phyloP scores from a whole-genome alignment of 495 filamentous ascomycete genomes.

The Xylaria scruposa region DNA sequence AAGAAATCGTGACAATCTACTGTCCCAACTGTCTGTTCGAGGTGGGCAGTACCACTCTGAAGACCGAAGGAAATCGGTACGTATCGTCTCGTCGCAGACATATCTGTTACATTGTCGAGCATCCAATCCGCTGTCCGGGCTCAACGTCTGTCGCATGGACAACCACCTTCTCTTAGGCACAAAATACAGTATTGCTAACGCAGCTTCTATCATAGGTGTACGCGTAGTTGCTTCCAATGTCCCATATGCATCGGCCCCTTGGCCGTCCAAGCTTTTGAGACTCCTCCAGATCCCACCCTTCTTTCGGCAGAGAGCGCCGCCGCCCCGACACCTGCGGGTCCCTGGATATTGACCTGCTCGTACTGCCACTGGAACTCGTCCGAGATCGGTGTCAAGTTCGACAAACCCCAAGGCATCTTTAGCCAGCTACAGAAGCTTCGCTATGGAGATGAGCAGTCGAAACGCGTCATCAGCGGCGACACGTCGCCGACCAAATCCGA shows the following conservation, averaged over 20 bases:
- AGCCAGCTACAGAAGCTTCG: slow-evolving; percentile 72
- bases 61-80: slow-evolving; percentile 91
- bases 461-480: slow-evolving; percentile 40
- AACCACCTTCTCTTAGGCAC: not conserved
- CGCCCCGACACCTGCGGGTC: slow-evolving; percentile 51
- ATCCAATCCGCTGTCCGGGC: not conserved
- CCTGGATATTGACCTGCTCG: slow-evolving; percentile 81
- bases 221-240: slow-evolving; percentile 93
- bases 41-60: slow-evolving; percentile 86
- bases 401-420: slow-evolving; percentile 83
- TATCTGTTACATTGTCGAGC: not conserved
- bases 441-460: slow-evolving; percentile 59
- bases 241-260: slow-evolving; percentile 86
- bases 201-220: slow-evolving; percentile 69
- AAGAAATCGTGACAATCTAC: slow-evolving; percentile 92
- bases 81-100: slow-evolving; percentile 32
- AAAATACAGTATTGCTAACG: not conserved
- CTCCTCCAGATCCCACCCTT: slow-evolving; percentile 51
- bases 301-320: slow-evolving; percentile 46
- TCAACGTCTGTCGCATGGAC: not conserved
- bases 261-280: slow-evolving; percentile 70
- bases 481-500: slow-evolving; percentile 30
- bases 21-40: slow-evolving; percentile 98
- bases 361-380: slow-evolving; percentile 92
- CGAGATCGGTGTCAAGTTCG: slow-evolving; percentile 89